Conservation (phyloP, 768 basidiomycete genomes). For the Multifurca ochricompacta region DNA sequence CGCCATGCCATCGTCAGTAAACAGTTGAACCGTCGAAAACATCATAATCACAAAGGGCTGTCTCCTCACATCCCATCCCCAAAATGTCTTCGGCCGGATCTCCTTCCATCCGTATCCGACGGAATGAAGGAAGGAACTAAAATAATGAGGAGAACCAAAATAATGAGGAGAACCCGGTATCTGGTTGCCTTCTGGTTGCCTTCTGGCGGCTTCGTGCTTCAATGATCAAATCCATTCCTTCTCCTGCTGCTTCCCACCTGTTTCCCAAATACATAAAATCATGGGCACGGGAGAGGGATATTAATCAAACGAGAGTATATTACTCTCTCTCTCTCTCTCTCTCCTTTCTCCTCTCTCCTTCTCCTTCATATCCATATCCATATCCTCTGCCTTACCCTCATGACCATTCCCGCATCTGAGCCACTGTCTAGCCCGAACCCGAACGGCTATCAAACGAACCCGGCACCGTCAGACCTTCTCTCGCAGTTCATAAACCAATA, state of each 20-base stretch:
- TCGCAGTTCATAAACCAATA: constrained; percentile 49
- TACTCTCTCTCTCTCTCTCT: too few relatives aligned
- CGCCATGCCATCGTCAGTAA: too few relatives aligned
- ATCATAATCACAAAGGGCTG: too few relatives aligned
- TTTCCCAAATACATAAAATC: background rate
- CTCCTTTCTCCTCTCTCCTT: background rate
- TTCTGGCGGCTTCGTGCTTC: too few relatives aligned
- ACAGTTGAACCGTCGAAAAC: too few relatives aligned
- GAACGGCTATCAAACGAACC: background rate
- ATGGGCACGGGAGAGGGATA: background rate
- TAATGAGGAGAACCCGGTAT: too few relatives aligned
- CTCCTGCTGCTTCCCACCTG: background rate
- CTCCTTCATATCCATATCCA: background rate
- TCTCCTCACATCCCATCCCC: background rate
- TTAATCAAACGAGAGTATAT: too few relatives aligned
- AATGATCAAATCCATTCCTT: background rate
- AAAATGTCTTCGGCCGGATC: constrained; percentile 1
- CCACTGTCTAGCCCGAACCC: background rate
- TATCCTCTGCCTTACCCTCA: too few relatives aligned
- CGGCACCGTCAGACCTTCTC: constrained; percentile 33
- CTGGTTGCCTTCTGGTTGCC: too few relatives aligned
- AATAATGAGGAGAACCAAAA: too few relatives aligned
- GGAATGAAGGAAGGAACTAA: too few relatives aligned
- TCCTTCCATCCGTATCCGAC: too few relatives aligned
- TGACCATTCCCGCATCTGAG: background rate